Conservation (phyloP, 441 rosid genomes). For the Aquilaria agallochum region DNA sequence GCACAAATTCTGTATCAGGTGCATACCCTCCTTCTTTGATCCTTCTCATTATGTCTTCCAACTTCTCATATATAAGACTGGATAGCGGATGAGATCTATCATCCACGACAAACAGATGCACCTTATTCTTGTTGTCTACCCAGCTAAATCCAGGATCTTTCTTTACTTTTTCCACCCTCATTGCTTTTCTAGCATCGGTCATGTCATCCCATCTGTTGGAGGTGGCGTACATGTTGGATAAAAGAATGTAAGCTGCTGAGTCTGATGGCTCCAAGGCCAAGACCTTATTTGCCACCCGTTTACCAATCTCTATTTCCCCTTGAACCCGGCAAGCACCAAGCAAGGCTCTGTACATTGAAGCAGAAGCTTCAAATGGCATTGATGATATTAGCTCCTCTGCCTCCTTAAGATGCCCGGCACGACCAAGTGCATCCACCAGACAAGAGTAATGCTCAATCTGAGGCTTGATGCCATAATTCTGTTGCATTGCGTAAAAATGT, state of each 20-base stretch:
- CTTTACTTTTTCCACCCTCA: constrained; percentile 31
- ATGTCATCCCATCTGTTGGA: constrained; percentile 36
- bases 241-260: constrained; percentile 37
- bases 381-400: constrained; percentile 33
- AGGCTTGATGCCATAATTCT: constrained; percentile 31
- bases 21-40: constrained; percentile 37
- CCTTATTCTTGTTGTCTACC: constrained; percentile 37
- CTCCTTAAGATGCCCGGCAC: constrained; percentile 35
- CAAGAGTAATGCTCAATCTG: constrained; percentile 44
- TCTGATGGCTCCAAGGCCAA: constrained; percentile 35
- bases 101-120: constrained; percentile 36
- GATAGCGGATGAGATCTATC: constrained; percentile 31
- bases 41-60: constrained; percentile 28
- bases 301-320: constrained; percentile 36
- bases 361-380: constrained; percentile 35
- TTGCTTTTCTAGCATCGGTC: constrained; percentile 29
- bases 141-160: constrained; percentile 44
- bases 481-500: constrained; percentile 23
- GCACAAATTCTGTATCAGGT: constrained; percentile 34
- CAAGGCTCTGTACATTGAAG: constrained; percentile 38
- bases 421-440: constrained; percentile 41
- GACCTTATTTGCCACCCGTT: constrained; percentile 31
- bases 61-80: constrained; percentile 22
- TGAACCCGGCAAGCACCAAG: constrained; percentile 37
- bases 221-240: constrained; percentile 40